Evolutionary conservation across 1,284 basidiomycete genomes (phyloP).

Genomic region (Fomitiporia mediterranea): DNA sequence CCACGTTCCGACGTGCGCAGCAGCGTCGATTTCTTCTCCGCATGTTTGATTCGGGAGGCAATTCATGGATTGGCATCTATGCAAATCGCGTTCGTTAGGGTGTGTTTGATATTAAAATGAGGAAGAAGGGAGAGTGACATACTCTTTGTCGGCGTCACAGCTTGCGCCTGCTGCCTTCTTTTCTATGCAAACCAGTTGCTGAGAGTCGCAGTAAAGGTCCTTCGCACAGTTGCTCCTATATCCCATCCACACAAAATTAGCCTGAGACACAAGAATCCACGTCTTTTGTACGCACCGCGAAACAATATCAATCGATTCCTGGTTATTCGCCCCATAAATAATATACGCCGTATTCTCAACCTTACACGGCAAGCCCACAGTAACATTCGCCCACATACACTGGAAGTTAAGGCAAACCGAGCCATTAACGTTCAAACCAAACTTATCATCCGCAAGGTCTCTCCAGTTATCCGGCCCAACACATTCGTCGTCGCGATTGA

Average conservation of each 20-base stretch:
- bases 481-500: constrained; percentile 87
- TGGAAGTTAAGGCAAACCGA: constrained; percentile 67
- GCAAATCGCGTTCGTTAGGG: constrained; percentile 1
- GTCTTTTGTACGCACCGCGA: constrained; percentile 54
- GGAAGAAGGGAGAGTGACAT: constrained; percentile 25
- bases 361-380: constrained; percentile 57
- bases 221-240: constrained; percentile 61
- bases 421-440: constrained; percentile 74
- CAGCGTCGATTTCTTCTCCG: constrained; percentile 53
- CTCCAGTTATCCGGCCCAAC: constrained; percentile 56
- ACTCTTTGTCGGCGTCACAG: constrained; percentile 83
- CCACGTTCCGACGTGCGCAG: constrained; percentile 61
- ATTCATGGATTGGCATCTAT: constrained; percentile 73
- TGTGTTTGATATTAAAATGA: constrained; percentile 12
- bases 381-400: constrained; percentile 69
- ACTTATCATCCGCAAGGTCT: constrained; percentile 55
- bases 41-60: constrained; percentile 62
- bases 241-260: background rate
- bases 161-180: constrained; percentile 50
- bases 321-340: constrained; percentile 49
- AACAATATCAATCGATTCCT: constrained; percentile 69
- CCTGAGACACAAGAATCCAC: background rate
- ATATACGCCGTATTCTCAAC: constrained; percentile 78
- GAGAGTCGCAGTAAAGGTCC: constrained; percentile 72
- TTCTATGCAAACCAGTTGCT: constrained; percentile 52